phyloP scores from a whole-genome alignment of 352 stramenopile genomes.

The Phytophthora melonis region DNA sequence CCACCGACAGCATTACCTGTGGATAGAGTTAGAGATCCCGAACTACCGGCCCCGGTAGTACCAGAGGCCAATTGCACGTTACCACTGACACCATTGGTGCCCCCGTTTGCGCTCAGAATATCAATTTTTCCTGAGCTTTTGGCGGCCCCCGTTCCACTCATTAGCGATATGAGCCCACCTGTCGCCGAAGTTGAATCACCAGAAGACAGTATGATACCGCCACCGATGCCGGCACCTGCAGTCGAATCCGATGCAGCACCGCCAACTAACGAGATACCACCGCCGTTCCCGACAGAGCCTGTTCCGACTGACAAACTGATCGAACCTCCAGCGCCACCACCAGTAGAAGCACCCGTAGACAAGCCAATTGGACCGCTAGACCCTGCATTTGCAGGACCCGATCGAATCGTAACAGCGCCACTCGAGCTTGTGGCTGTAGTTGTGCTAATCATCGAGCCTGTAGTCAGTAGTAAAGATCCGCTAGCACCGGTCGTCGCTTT shows the following conservation, averaged over 20 bases:
- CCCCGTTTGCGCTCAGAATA: conserved; percentile 44
- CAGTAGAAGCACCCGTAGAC: conserved; percentile 29
- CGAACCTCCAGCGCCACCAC: conserved; percentile 25
- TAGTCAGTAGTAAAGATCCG: conserved; percentile 31
- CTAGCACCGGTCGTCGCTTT: conserved; percentile 28
- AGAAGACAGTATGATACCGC: conserved; percentile 46
- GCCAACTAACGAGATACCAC: conserved; percentile 34
- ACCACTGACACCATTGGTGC: conserved; percentile 56
- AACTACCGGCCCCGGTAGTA: conserved; percentile 53
- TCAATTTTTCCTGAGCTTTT: conserved; percentile 60
- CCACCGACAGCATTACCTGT: conserved; percentile 56
- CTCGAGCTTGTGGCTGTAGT: conserved; percentile 27
- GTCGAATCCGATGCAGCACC: conserved; percentile 24
- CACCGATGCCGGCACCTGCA: conserved; percentile 39
- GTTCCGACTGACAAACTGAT: conserved; percentile 44
- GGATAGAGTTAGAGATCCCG: conserved; percentile 53
- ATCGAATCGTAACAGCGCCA: conserved; percentile 42
- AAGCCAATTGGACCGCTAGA: conserved; percentile 37
- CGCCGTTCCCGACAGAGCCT: conserved; percentile 38
- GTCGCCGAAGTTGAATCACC: conserved; percentile 46
- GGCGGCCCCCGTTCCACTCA: conserved; percentile 42
- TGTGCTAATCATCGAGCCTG: conserved; percentile 18
- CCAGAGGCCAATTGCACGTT: conserved; percentile 53
- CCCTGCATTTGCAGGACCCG: conserved; percentile 33
- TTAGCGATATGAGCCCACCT: conserved; percentile 47